Conservation (phyloP, 306 rosid genomes). For the Elaeagnus macrophylla region DNA sequence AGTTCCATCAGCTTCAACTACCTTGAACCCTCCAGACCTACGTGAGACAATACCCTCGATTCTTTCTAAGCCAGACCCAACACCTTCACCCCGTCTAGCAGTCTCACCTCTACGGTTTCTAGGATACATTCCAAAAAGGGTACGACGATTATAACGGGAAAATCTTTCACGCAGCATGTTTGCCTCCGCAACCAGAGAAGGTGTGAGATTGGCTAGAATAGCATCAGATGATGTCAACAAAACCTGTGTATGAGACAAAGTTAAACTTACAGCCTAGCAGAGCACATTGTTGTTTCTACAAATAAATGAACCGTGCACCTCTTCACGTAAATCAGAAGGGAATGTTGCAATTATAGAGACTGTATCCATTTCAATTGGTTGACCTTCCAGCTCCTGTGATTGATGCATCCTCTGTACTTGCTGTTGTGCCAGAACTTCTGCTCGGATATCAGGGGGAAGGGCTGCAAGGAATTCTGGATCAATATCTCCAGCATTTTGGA, state of each 20-base stretch:
- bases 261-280: conserved; percentile 5
- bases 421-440: conserved; percentile 96
- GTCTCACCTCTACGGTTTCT: conserved; percentile 91
- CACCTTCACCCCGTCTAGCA: conserved; percentile 75
- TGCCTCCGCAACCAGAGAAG: conserved; percentile 98
- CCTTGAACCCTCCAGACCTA: conserved; percentile 58
- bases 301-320: conserved; percentile 34
- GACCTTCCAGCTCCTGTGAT: conserved; percentile 96
- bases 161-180: conserved; percentile 89
- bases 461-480: conserved; percentile 99
- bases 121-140: conserved; percentile 87
- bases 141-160: conserved; percentile 88
- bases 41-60: conserved; percentile 61
- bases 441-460: conserved; percentile 93
- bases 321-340: conserved; percentile 93
- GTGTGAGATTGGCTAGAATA: conserved; percentile 87
- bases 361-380: conserved; percentile 96
- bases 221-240: conserved; percentile 94
- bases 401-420: conserved; percentile 90
- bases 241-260: conserved; percentile 41
- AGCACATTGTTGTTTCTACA: background rate
- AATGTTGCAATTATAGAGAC: conserved; percentile 97
- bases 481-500: conserved; percentile 72
- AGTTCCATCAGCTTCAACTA: conserved; percentile 88
- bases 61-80: conserved; percentile 56